Evolutionary conservation across 139 green algal species (phyloP).

Genomic region (Coelastrella sp.): DNA sequence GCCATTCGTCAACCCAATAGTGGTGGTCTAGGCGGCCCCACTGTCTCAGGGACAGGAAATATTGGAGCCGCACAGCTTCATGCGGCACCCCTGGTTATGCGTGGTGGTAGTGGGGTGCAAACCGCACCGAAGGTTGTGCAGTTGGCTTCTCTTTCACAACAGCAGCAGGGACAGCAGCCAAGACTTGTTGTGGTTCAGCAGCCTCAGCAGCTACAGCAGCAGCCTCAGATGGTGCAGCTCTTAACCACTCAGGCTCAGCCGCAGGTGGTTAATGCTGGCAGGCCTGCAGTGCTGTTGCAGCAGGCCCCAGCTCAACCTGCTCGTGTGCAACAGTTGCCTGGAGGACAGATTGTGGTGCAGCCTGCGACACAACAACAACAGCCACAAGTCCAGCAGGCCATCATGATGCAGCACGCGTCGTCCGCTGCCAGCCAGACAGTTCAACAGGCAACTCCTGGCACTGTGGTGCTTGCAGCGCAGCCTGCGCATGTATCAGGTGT

Average conservation of each 20-base stretch:
- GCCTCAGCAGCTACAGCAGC: neutral
- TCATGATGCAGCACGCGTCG: neutral
- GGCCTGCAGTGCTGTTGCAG: neutral
- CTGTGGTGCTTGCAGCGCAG: neutral
- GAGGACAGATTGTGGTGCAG: constrained; percentile 2
- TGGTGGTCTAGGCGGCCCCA: neutral
- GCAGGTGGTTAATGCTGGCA: neutral
- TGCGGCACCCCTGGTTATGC: neutral
- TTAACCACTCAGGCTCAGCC: neutral
- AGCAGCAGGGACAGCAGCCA: constrained; percentile 26
- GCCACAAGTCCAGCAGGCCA: neutral
- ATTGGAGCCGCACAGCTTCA: neutral
- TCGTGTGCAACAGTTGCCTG: neutral
- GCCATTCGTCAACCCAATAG: neutral
- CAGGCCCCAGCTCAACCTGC: neutral
- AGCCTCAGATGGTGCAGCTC: neutral
- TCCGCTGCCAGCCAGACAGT: neutral
- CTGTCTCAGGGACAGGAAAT: neutral
- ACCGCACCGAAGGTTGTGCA: neutral
- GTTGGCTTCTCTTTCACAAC: neutral
- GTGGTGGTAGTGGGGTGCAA: neutral
- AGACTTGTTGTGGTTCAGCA: neutral
- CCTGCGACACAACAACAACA: constrained; percentile 2
- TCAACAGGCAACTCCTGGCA: neutral
- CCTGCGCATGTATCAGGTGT: neutral